These are phyloP conservation scores for Pyricularia sp. DNA, from an alignment of 2,329 filamentous ascomycete species.

Conservation along the genomic window DNA sequence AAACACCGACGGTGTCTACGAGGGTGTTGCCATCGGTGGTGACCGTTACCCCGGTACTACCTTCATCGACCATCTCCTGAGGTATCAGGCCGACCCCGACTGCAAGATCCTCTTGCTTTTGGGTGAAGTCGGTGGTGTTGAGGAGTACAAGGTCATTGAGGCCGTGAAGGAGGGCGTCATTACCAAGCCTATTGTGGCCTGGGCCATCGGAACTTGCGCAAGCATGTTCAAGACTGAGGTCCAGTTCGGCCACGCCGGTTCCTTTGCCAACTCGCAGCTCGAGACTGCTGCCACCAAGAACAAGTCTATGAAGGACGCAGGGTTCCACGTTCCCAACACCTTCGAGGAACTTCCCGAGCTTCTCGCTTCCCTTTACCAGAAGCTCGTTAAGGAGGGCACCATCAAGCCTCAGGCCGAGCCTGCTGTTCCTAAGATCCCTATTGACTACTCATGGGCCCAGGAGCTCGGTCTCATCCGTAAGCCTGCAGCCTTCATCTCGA, in stretches of 20 bases:
- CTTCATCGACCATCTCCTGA: slow-evolving; percentile 96
- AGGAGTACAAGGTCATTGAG: slow-evolving; percentile 99
- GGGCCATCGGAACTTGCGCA: slow-evolving; percentile 98
- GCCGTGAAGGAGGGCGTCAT: slow-evolving; percentile 90
- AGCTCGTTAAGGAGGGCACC: slow-evolving; percentile 73
- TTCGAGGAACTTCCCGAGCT: slow-evolving; percentile 86
- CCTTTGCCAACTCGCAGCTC: slow-evolving; percentile 98
- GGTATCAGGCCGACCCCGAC: slow-evolving; percentile 92
- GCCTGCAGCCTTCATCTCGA: slow-evolving; percentile 98
- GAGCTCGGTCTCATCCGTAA: slow-evolving; percentile 99
- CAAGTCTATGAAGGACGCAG: slow-evolving; percentile 89
- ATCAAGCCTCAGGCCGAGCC: slow-evolving; percentile 85
- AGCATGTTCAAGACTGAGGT: slow-evolving; percentile 99
- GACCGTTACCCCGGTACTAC: slow-evolving; percentile 98
- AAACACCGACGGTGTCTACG: slow-evolving; percentile 94
- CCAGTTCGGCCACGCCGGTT: slow-evolving; percentile 97
- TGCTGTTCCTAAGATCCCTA: slow-evolving; percentile 94
- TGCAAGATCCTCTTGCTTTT: slow-evolving; percentile 96
- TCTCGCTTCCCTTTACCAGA: slow-evolving; percentile 77
- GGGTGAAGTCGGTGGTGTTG: slow-evolving; percentile 97
- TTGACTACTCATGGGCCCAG: slow-evolving; percentile 99
- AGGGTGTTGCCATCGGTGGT: slow-evolving; percentile 98
- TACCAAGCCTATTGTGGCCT: slow-evolving; percentile 97
- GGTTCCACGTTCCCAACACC: slow-evolving; percentile 88
- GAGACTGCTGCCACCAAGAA: slow-evolving; percentile 97